Base-by-base conservation (phyloP, 2,329 filamentous ascomycete species). In the Neobulgaria alba region DNA sequence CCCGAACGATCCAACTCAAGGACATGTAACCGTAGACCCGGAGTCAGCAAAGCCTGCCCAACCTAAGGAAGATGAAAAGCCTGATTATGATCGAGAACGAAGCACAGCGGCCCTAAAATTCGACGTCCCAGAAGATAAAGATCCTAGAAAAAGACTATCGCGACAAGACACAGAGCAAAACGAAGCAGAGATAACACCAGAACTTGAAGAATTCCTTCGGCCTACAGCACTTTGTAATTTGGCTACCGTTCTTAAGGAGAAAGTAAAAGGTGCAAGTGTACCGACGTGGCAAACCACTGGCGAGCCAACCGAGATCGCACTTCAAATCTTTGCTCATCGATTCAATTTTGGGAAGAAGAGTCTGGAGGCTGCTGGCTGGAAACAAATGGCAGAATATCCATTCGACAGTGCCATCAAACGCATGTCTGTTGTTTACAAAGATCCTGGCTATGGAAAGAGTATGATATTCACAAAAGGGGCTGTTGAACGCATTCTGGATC, bases 281-380 rank as follows among this genome's bases (percentile, higher is more conserved):
- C 63, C 64, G 3, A 59, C 61, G 32, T 79, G 76, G 76, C 67
- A 71, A 38, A 68, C 73, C 18, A 69, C 73, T 34, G 77, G 75
- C n/a, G 75, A 79, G 47, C 74, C 75, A 2, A 83, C 79, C 3
- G 79, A 83, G 51, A 78, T 82, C 43, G 78, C 78, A 4, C 69
- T 83, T 2, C 75, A 81, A 43, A 76, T 82, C 5, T 78, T 83
- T 50, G 73, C 76, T 2, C 67, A 73, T 52, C 72, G 78, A 16
- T 82, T 82, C 50, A 59, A 68, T 12, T 68, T 64, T 42, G 66
- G 66, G 15, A 69, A 68, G 45, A 63, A 60, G n/a, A 51, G 57
- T 2, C 58, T 71, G 3, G 58, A 63, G 42, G 47, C 52, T 5
- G 41, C 56, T 8, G 63, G 63, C 16, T 74, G 69, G 69, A 67